Evolutionary conservation across 2,329 filamentous ascomycete species (phyloP).

Genomic region (Byssothecium circinans): DNA sequence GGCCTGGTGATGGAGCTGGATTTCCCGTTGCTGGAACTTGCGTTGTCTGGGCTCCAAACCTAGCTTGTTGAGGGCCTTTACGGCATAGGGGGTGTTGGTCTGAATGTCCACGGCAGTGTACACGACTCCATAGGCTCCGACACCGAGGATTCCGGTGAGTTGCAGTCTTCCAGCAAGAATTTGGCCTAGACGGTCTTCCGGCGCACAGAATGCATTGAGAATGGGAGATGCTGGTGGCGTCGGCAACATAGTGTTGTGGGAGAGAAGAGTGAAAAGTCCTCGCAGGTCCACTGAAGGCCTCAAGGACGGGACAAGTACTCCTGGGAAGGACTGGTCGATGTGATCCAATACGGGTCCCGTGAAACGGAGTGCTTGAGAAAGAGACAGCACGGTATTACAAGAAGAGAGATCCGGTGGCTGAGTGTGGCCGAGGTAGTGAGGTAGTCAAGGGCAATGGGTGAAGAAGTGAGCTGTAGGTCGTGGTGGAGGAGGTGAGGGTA

Average conservation of each 20-base stretch:
- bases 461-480: slow-evolving; percentile 6
- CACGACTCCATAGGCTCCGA: slow-evolving; percentile 94
- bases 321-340: slow-evolving; percentile 14
- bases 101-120: slow-evolving; percentile 86
- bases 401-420: slow-evolving; percentile 27
- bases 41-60: slow-evolving; percentile 86
- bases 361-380: slow-evolving; percentile 9
- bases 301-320: slow-evolving; percentile 36
- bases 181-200: slow-evolving; percentile 84
- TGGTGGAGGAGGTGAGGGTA: slow-evolving; percentile 14
- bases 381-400: slow-evolving; percentile 21
- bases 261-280: slow-evolving; percentile 32
- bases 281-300: slow-evolving; percentile 46
- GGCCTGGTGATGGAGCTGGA: slow-evolving; percentile 85
- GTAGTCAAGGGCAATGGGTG: background rate
- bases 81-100: slow-evolving; percentile 81
- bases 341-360: slow-evolving; percentile 19
- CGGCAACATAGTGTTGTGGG: slow-evolving; percentile 48
- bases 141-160: slow-evolving; percentile 82
- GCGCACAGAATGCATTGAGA: slow-evolving; percentile 51
- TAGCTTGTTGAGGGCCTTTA: slow-evolving; percentile 94
- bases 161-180: slow-evolving; percentile 81
- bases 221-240: slow-evolving; percentile 55
- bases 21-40: slow-evolving; percentile 90
- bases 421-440: no score